phyloP scores from a whole-genome alignment of 345 rosid species.

The Acer saccharum region DNA sequence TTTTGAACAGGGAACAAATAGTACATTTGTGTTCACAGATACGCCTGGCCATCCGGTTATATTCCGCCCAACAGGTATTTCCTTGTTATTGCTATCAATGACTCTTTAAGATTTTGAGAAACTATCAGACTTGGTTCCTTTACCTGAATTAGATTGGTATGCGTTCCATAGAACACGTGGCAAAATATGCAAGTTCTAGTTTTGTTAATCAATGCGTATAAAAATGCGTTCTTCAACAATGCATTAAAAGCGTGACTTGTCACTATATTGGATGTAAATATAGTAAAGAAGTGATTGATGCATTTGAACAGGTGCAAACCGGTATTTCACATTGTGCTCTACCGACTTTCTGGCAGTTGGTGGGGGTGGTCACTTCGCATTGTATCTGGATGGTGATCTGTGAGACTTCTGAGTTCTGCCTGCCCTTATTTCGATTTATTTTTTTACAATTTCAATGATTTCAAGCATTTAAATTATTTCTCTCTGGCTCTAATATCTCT shows the following conservation, averaged over 20 bases:
- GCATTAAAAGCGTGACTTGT: neutral
- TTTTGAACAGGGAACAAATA: slow-evolving; percentile 76
- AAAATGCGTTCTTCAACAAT: too few species aligned
- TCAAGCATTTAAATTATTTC: neutral
- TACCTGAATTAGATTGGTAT: neutral
- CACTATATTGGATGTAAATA: neutral
- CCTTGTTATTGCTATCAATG: neutral
- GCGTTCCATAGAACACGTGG: neutral
- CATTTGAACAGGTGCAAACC: slow-evolving; percentile 73
- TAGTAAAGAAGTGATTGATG: slow-evolving; percentile 21
- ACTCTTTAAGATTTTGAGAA: neutral
- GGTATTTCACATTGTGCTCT: slow-evolving; percentile 89
- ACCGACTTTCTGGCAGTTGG: slow-evolving; percentile 83
- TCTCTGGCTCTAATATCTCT: slow-evolving; percentile 6
- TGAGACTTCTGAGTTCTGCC: slow-evolving; percentile 49
- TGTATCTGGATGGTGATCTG: slow-evolving; percentile 89
- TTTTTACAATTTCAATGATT: neutral
- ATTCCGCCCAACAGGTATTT: slow-evolving; percentile 82
- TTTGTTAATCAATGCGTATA: neutral
- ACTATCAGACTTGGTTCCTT: neutral
- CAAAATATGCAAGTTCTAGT: neutral
- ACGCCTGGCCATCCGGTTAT: slow-evolving; percentile 64
- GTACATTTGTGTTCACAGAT: slow-evolving; percentile 86
- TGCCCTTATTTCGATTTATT: neutral
- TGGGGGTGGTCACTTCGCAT: slow-evolving; percentile 94